Evolutionary conservation across 2,329 filamentous ascomycete genomes (phyloP).

Genomic region (Fusarium domesticum): DNA sequence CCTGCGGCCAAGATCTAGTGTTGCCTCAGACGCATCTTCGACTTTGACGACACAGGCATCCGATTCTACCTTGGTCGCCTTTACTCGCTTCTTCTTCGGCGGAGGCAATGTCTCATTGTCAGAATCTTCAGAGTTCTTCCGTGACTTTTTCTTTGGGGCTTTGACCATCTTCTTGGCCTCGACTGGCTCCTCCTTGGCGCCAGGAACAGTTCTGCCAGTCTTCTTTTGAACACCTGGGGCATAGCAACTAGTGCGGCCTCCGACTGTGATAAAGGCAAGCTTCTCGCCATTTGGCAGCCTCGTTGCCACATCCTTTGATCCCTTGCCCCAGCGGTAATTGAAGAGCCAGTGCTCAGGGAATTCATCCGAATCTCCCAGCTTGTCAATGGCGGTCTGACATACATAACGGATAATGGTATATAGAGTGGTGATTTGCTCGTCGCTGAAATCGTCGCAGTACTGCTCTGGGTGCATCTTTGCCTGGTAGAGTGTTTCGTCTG

Average conservation of each 20-base stretch:
- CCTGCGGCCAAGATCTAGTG: slow-evolving; percentile 18
- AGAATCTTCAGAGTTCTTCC: slow-evolving; percentile 22
- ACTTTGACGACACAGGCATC: slow-evolving; percentile 23
- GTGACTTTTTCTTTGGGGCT: slow-evolving; percentile 24
- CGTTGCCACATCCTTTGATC: slow-evolving; percentile 67
- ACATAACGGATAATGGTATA: slow-evolving; percentile 74
- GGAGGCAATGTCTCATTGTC: slow-evolving; percentile 26
- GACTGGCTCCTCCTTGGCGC: slow-evolving; percentile 43
- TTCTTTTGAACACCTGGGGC: slow-evolving; percentile 87
- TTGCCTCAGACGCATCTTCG: slow-evolving; percentile 4
- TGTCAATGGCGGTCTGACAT: slow-evolving; percentile 73
- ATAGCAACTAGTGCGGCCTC: slow-evolving; percentile 85
- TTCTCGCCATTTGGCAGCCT: slow-evolving; percentile 79
- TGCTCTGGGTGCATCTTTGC: slow-evolving; percentile 88
- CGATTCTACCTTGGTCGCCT: slow-evolving; percentile 21
- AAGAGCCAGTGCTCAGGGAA: slow-evolving; percentile 90
- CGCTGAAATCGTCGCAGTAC: slow-evolving; percentile 77
- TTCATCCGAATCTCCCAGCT: slow-evolving; percentile 74
- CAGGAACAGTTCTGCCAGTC: slow-evolving; percentile 43
- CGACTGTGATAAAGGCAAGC: slow-evolving; percentile 83
- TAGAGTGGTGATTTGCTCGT: slow-evolving; percentile 67
- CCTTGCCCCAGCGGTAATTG: slow-evolving; percentile 85
- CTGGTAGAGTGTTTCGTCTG: slow-evolving; percentile 89
- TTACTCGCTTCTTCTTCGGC: slow-evolving; percentile 28
- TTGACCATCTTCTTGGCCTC: slow-evolving; percentile 28